Evolutionary conservation across 129 eudicot genomes (phyloP), one percentile per base, ranked within the genome.

Genomic region (Dittrichia graveolens): DNA sequence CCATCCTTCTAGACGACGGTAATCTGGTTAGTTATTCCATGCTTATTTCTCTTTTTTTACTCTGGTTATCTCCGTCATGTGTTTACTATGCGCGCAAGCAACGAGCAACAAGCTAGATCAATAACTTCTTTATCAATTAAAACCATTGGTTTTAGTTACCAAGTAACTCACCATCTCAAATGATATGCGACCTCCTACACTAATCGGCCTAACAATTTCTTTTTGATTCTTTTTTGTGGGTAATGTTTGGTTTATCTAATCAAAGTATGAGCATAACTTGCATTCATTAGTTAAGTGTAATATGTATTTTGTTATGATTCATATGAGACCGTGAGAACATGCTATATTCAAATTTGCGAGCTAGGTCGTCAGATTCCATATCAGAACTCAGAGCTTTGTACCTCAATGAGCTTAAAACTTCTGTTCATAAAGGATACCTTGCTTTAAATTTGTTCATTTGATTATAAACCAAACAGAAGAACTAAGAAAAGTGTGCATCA

Each of bases 1-100:
- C 81, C 0, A 57, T 88, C 8, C 82, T 87, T 24, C 56, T 87
- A 1, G 84, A 87, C 10, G 84, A 65, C 48, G 85, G 80, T 18
- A 54, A 68, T 18, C 0, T 75, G 85, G 91, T 83, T 73, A 62
- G 60, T 15, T 34, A 12, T 3, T 1, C 6, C 4, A 8, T 43
- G 15, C 0, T 49, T 14, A 24, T 24, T 24, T 24, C 31, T 24
- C 1, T 24, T 24, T 24, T 24, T 24, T 2, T 0, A 24, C 31
- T 24, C 31, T 24, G 31, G 0, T 24, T 24, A 24, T 24, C 31
- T 24, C 31, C 2, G 31, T 24, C 31, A 24, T 24, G 31, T 24
- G 31, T 24, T 24, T 24, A 24, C 31, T 24, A 24, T 24, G 31
- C 31, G 2, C 31, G 2, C 31, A 24, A 24, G 31, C 2, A 2